These are phyloP conservation scores for Clarireedia hainanense DNA, from an alignment of 2,329 filamentous ascomycete species.

Conservation along the genomic window DNA sequence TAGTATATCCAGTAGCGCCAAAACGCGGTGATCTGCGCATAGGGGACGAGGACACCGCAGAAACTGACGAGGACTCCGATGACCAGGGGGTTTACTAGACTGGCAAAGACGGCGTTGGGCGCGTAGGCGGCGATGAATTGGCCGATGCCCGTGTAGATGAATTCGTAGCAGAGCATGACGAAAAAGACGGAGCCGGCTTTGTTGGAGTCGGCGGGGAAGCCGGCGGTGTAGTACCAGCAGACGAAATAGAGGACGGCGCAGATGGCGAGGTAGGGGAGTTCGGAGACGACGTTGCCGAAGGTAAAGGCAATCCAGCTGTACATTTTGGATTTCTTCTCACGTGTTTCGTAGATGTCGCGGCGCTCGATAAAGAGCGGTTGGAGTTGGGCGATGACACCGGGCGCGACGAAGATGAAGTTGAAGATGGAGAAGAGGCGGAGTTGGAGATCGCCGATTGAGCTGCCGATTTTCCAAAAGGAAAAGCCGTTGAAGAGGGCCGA, in stretches of 20 bases:
- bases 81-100: slow-evolving; percentile 48
- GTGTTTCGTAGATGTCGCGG: slow-evolving; percentile 48
- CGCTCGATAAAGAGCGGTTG: slow-evolving; percentile 51
- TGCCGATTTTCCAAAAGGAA: slow-evolving; percentile 51
- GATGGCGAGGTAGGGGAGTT: slow-evolving; percentile 38
- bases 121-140: slow-evolving; percentile 57
- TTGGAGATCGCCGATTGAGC: slow-evolving; percentile 43
- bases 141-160: slow-evolving; percentile 50
- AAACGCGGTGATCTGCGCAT: slow-evolving; percentile 57
- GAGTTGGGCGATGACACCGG: slow-evolving; percentile 49
- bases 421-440: slow-evolving; percentile 51
- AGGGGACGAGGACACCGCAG: slow-evolving; percentile 69
- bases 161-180: slow-evolving; percentile 34
- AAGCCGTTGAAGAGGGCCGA: slow-evolving; percentile 54
- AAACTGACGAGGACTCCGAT: slow-evolving; percentile 57
- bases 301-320: slow-evolving; percentile 54
- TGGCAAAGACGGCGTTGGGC: slow-evolving; percentile 52
- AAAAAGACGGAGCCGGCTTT: slow-evolving; percentile 46
- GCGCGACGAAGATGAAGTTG: slow-evolving; percentile 56
- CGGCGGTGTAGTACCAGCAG: slow-evolving; percentile 53
- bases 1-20: slow-evolving; percentile 50
- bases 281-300: slow-evolving; percentile 41
- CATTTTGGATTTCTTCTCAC: slow-evolving; percentile 54
- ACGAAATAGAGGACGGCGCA: slow-evolving; percentile 38
- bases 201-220: slow-evolving; percentile 36